Conservation (phyloP, 2,329 filamentous ascomycete species). For the Domatiomyces catenatus region DNA sequence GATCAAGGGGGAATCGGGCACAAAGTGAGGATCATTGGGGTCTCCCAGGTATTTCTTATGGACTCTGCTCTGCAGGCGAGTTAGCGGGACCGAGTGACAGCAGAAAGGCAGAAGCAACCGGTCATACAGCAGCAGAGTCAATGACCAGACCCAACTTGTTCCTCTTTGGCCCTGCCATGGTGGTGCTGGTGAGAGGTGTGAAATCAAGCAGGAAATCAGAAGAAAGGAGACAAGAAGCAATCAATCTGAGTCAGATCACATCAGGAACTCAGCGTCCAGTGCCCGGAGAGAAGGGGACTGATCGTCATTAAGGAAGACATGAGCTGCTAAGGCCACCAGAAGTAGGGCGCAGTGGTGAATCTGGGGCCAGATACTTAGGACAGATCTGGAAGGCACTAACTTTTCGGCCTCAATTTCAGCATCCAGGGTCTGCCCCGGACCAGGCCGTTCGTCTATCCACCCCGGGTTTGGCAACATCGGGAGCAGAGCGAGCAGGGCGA, state of each 20-base stretch:
- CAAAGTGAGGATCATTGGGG: constrained; percentile 18
- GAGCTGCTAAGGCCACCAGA: background rate
- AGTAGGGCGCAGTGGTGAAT: background rate
- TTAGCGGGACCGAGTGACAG: background rate
- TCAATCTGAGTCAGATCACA: background rate
- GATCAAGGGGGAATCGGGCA: constrained; percentile 22
- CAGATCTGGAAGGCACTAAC: background rate
- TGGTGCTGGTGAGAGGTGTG: background rate
- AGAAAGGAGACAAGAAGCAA: background rate
- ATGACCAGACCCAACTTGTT: background rate
- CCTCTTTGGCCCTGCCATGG: background rate
- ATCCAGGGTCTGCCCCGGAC: background rate
- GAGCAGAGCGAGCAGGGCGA: no score
- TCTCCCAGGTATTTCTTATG: constrained; percentile 24
- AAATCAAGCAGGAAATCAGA: background rate
- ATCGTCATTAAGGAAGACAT: background rate
- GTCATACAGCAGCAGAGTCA: background rate
- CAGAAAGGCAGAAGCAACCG: background rate
- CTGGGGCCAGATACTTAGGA: background rate
- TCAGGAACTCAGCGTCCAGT: background rate
- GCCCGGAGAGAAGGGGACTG: background rate
- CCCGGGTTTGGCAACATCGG: background rate
- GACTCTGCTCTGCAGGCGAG: background rate
- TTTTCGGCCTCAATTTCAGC: background rate
- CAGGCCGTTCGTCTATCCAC: background rate